Conservation (phyloP, 1,139 yeast genomes). For the Candida sp. region DNA sequence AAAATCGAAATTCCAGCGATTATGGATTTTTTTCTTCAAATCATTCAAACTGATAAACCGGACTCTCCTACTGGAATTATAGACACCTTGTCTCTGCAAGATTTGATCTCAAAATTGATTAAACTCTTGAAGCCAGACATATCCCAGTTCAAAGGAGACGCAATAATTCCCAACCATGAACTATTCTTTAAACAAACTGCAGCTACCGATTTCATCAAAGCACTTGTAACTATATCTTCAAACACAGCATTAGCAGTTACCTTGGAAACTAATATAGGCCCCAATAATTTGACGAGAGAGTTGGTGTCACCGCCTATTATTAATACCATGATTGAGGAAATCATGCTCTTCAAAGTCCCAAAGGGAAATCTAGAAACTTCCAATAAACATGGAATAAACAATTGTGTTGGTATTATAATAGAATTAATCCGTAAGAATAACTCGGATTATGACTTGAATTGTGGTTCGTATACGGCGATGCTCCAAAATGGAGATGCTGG, state of each 20-base stretch:
- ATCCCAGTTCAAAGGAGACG: constrained; percentile 23
- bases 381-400: constrained; percentile 45
- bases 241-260: constrained; percentile 47
- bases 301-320: constrained; percentile 37
- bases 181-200: constrained; percentile 78
- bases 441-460: constrained; percentile 45
- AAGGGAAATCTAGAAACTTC: constrained; percentile 17
- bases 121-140: constrained; percentile 47
- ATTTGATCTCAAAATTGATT: constrained; percentile 49
- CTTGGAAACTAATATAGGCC: constrained; percentile 47
- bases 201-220: constrained; percentile 93
- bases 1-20: constrained; percentile 59
- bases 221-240: constrained; percentile 92
- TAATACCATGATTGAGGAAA: constrained; percentile 36
- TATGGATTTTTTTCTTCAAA: constrained; percentile 53
- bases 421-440: constrained; percentile 47
- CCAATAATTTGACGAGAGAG: constrained; percentile 43
- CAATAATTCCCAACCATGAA: constrained; percentile 27
- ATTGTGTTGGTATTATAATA: constrained; percentile 46
- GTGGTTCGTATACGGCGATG: constrained; percentile 37
- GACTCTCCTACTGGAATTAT: constrained; percentile 64
- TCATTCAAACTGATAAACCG: constrained; percentile 64
- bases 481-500: constrained; percentile 28
- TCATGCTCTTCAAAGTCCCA: constrained; percentile 28
- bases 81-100: constrained; percentile 48